Conservation (phyloP, 2,329 filamentous ascomycete species). For the Penicillium sp. region DNA sequence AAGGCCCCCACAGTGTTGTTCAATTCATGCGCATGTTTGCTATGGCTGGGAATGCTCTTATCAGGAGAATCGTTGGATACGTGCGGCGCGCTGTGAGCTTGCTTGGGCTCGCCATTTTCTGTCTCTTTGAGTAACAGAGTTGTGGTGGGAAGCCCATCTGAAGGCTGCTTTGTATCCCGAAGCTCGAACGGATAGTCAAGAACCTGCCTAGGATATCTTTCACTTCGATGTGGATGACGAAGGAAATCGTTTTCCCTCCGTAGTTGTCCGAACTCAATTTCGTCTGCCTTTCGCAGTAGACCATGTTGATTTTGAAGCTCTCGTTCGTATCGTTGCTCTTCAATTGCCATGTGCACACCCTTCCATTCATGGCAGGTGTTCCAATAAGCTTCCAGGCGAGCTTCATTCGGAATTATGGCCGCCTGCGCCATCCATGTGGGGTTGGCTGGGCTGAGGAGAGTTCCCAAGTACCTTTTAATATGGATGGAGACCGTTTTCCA, state of each 20-base stretch:
- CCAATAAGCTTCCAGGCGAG: neutral
- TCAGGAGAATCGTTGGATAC: neutral
- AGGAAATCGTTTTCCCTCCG: slow-evolving; percentile 12
- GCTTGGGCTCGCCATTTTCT: neutral
- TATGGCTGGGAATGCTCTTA: neutral
- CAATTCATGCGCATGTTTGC: neutral
- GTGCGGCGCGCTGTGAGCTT: neutral
- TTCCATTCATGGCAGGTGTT: slow-evolving; percentile 8
- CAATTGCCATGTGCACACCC: slow-evolving; percentile 15
- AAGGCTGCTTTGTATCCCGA: neutral
- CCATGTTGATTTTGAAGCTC: neutral
- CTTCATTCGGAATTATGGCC: neutral
- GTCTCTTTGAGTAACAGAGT: neutral
- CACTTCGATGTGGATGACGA: slow-evolving; percentile 5
- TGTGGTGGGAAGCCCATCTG: neutral
- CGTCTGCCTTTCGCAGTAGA: neutral
- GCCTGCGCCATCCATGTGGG: slow-evolving; percentile 10
- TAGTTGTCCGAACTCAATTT: slow-evolving; percentile 8
- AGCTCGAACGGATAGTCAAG: neutral
- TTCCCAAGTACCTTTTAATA: slow-evolving; percentile 1
- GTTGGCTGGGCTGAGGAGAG: neutral
- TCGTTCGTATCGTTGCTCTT: slow-evolving; percentile 11
- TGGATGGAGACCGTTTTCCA: slow-evolving; percentile 10
- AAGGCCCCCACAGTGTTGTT: neutral
- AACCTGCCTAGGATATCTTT: neutral